phyloP scores from a whole-genome alignment of 2,329 filamentous ascomycete genomes.

The Penicillium brasilianum region DNA sequence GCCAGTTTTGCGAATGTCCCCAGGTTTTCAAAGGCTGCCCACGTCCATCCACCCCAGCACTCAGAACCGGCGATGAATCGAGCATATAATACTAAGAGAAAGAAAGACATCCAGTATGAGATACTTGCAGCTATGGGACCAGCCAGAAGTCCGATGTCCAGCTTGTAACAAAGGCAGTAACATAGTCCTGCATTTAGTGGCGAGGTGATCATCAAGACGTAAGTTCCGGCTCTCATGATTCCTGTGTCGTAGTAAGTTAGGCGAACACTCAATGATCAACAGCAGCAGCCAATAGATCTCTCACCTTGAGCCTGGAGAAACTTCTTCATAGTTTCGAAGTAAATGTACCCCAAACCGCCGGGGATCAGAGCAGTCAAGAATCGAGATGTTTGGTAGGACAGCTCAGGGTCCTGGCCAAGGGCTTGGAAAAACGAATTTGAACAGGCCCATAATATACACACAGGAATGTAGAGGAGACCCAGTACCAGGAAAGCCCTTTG shows the following conservation, averaged over 20 bases:
- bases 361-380: slow-evolving; percentile 78
- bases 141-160: slow-evolving; percentile 74
- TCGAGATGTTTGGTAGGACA: slow-evolving; percentile 72
- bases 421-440: slow-evolving; percentile 75
- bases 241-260: slow-evolving; percentile 41
- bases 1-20: slow-evolving; percentile 75
- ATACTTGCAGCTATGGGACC: slow-evolving; percentile 82
- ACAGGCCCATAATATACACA: slow-evolving; percentile 74
- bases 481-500: slow-evolving; percentile 78
- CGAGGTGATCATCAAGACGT: slow-evolving; percentile 65
- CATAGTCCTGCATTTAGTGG: slow-evolving; percentile 64
- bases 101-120: slow-evolving; percentile 83
- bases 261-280: neutral
- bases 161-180: slow-evolving; percentile 73
- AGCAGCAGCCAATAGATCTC: neutral
- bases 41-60: slow-evolving; percentile 79
- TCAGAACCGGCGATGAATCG: slow-evolving; percentile 71
- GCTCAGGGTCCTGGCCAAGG: slow-evolving; percentile 77
- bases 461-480: slow-evolving; percentile 71
- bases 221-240: slow-evolving; percentile 69
- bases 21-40: slow-evolving; percentile 68
- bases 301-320: slow-evolving; percentile 63
- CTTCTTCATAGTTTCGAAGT: slow-evolving; percentile 77
- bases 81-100: slow-evolving; percentile 74
- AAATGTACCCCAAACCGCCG: slow-evolving; percentile 83